Percentiles rank a stretch among this genome's conserved stretches.
phyloP scores from a whole-genome alignment of 768 basidiomycete genomes.

The Butyriboletus loyo region DNA sequence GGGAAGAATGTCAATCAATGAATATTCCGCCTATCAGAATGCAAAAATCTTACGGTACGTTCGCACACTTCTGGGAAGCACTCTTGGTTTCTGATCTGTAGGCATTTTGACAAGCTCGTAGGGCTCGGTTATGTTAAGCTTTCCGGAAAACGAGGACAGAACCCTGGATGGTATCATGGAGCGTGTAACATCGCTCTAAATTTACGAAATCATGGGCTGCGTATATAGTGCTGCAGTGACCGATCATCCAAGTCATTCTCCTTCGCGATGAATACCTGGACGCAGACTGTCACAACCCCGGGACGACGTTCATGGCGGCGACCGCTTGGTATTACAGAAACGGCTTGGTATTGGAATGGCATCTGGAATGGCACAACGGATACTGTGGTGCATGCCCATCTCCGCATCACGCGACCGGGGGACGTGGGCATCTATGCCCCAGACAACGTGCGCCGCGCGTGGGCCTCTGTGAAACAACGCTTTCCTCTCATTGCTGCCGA shows the following conservation, averaged over 20 bases:
- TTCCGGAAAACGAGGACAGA: background rate
- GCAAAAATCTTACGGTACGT: background rate
- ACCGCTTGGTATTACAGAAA: conserved; percentile 37
- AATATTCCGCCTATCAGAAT: background rate
- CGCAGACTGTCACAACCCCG: background rate
- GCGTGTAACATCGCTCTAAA: background rate
- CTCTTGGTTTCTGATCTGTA: too few species aligned
- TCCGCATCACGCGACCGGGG: conserved; percentile 14
- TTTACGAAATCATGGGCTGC: background rate
- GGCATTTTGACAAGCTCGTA: background rate
- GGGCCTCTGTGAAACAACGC: conserved; percentile 45
- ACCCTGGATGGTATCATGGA: background rate
- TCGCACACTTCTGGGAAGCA: background rate
- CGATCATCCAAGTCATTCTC: background rate
- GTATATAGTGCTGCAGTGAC: background rate
- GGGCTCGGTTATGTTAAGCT: background rate
- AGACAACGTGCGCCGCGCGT: conserved; percentile 39
- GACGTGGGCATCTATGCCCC: conserved; percentile 20
- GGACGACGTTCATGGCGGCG: conserved; percentile 3
- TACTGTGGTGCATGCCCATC: conserved; percentile 36
- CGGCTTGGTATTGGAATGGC: conserved; percentile 33
- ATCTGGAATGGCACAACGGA: conserved; percentile 43
- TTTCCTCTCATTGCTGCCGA: conserved; percentile 46
- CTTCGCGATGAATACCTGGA: background rate
- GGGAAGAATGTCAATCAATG: background rate